Percentiles rank a stretch among this genome's conserved stretches.
These are phyloP conservation scores for Saccharomycopsis babjevae DNA, from an alignment of 805 yeast genomes.

Conservation along the genomic window DNA sequence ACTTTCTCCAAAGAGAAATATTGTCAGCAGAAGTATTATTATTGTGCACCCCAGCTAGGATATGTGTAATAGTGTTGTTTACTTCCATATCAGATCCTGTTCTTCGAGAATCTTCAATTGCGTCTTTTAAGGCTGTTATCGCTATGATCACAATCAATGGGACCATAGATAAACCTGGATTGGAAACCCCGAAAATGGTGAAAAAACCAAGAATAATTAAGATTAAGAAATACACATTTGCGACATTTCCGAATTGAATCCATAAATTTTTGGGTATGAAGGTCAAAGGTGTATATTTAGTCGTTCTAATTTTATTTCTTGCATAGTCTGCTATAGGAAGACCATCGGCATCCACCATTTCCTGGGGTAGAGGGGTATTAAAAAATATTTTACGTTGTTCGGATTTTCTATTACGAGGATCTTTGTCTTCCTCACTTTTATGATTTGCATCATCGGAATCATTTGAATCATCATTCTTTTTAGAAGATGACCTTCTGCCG, in stretches of 20 bases:
- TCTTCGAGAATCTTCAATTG: conserved; percentile 71
- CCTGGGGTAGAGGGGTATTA: conserved; percentile 52
- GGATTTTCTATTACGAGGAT: conserved; percentile 27
- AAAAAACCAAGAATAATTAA: conserved; percentile 73
- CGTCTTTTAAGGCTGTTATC: conserved; percentile 71
- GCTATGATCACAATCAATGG: conserved; percentile 71
- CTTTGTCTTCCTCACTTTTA: conserved; percentile 27
- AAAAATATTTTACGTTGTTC: conserved; percentile 45
- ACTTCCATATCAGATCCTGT: conserved; percentile 63
- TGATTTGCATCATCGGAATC: conserved; percentile 23
- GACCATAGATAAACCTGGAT: conserved; percentile 63
- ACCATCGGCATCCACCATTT: conserved; percentile 48
- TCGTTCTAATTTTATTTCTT: conserved; percentile 87
- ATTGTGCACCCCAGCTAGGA: conserved; percentile 45
- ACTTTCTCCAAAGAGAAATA: conserved; percentile 57
- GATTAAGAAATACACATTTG: conserved; percentile 77
- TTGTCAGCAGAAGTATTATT: conserved; percentile 53
- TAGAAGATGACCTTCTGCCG: neutral
- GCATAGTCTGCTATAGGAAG: conserved; percentile 55
- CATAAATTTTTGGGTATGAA: conserved; percentile 78
- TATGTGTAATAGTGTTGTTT: conserved; percentile 64
- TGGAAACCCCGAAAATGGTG: conserved; percentile 70
- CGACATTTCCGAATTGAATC: conserved; percentile 79
- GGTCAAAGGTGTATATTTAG: conserved; percentile 85
- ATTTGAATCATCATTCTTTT: neutral